Base-by-base conservation (phyloP, 805 yeast genomes). In the Myxozyma vanderwaltii region DNA sequence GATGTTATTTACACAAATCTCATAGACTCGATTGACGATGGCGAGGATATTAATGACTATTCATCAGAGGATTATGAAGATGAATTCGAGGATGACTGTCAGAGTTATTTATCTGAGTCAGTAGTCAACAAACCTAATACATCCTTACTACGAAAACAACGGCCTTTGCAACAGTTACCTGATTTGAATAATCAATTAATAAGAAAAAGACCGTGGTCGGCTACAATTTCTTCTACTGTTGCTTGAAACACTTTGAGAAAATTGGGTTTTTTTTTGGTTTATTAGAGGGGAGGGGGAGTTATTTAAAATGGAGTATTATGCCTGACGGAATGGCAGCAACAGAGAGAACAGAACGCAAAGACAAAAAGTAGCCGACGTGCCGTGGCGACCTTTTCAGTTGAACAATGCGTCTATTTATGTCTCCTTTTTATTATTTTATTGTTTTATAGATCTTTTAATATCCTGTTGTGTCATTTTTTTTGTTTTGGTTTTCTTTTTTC, bases 151-250 rank as follows among this genome's bases (percentile, higher is more conserved):
- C 38, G 31, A 26, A 15, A 13, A 21, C 39, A 45, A 4, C 33
- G 8, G 38, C 13, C 21, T 4, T 24, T 10, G 39, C 50, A 38
- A 17, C 41, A 17, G n/a, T 6, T 7, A 17, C 41, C 7, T 8
- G n/a, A 17, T 15, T 5, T 5, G 5, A 17, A 4, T 24, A 26
- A 40, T 13, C 21, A 21, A 6, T 29, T 40, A 40, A 19, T 15
- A 24, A 23, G 51, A 4, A 47, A 47, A 24, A 40, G 51, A 19
- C 36, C 36, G 35, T 38, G 44, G 45, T 49, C 53, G 12, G 44
- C 53, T 6, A 35, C 29, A 5, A n/a, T 35, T 3, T 48, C 43
- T 12, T 26, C 40, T 3, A 29, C 5, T 23, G 41, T 48, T n/a
- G 51, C 43, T 5, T 33, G 10, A n/a, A 19, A 24, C n/a, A n/a